Evolutionary conservation across 257 asterid genomes (phyloP).

Genomic region (Solanum pinnatisectum): DNA sequence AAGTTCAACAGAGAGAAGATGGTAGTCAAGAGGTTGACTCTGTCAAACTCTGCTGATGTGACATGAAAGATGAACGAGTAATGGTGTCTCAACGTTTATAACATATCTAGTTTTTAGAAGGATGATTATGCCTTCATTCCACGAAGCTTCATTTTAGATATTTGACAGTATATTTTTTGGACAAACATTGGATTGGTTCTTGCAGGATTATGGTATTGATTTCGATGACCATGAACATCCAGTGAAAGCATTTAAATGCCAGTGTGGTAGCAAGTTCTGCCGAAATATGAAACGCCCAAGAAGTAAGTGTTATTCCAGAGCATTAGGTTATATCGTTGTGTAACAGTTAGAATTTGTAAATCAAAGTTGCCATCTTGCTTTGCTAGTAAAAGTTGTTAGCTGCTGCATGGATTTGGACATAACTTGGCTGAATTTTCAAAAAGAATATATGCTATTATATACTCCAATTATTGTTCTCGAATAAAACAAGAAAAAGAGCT

Average conservation of each 20-base stretch:
- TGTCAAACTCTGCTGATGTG: background rate
- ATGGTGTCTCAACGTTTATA: background rate
- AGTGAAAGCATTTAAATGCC: constrained; percentile 66
- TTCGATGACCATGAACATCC: constrained; percentile 84
- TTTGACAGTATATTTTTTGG: background rate
- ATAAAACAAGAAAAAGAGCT: background rate
- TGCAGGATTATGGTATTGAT: constrained; percentile 93
- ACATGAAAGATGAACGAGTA: background rate
- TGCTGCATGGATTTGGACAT: background rate
- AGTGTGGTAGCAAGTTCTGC: constrained; percentile 80
- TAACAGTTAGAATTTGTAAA: background rate
- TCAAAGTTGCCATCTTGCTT: background rate
- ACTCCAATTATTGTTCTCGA: background rate
- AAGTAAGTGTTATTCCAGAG: constrained; percentile 34
- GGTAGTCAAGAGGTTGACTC: background rate
- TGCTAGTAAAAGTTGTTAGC: background rate
- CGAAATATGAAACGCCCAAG: constrained; percentile 58
- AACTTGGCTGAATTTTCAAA: background rate
- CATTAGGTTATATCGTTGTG: background rate
- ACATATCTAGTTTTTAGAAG: background rate
- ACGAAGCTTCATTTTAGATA: background rate
- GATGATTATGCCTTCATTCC: background rate
- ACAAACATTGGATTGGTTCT: constrained; percentile 1
- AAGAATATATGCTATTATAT: background rate
- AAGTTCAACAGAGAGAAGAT: background rate